These are phyloP conservation scores for Alternaria arborescens DNA, from an alignment of 2,329 filamentous ascomycete species.

Conservation along the genomic window DNA sequence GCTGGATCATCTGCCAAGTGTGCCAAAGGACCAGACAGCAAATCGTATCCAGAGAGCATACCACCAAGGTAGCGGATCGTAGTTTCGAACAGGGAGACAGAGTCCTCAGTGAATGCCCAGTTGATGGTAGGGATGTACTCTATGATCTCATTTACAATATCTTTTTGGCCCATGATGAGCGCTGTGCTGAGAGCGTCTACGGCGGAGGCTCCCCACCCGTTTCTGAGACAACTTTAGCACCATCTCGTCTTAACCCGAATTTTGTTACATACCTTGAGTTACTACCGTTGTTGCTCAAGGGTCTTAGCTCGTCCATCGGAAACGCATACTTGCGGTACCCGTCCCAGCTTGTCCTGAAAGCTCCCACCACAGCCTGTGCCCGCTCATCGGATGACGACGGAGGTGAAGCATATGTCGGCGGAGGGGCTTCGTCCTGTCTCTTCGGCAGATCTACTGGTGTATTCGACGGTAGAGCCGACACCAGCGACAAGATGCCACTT, in stretches of 20 bases:
- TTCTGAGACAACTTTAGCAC: conserved; percentile 58
- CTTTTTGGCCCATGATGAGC: conserved; percentile 74
- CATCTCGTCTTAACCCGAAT: not conserved
- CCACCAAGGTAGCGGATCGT: conserved; percentile 89
- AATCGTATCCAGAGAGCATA: conserved; percentile 77
- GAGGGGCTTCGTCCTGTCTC: conserved; percentile 20
- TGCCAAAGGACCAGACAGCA: conserved; percentile 73
- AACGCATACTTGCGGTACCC: conserved; percentile 76
- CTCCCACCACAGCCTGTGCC: conserved; percentile 46
- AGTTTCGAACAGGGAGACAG: conserved; percentile 85
- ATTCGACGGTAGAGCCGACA: conserved; percentile 26
- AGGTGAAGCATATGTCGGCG: conserved; percentile 14
- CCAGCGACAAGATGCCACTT: conserved; percentile 6
- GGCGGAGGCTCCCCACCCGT: conserved; percentile 85
- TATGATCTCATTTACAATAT: conserved; percentile 75
- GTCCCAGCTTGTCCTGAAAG: conserved; percentile 47
- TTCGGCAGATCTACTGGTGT: conserved; percentile 16
- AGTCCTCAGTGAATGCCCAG: conserved; percentile 66
- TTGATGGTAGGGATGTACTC: conserved; percentile 75
- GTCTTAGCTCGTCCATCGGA: conserved; percentile 77
- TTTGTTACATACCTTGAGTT: conserved; percentile 71
- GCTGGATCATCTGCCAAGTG: conserved; percentile 57
- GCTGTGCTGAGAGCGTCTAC: conserved; percentile 84
- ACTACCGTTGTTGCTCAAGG: conserved; percentile 69
- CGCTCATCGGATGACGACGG: conserved; percentile 22